A percentile compares a stretch with the other conserved stretches of the same genome.
Conservation (phyloP, 345 rosid genomes). For the Noccaea bulbosa region DNA sequence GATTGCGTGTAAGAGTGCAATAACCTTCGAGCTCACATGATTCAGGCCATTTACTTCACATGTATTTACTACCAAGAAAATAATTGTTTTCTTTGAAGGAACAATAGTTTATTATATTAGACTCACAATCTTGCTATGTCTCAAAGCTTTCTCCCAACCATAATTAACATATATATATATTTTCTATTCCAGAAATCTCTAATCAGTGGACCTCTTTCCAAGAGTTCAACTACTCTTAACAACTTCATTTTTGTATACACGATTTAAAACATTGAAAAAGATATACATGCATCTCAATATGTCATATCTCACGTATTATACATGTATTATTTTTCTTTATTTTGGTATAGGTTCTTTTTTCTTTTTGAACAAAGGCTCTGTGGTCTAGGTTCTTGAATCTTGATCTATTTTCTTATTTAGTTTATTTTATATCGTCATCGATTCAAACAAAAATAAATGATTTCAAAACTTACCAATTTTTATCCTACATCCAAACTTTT, state of each 20-base stretch:
- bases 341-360: background rate
- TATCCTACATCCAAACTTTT: no score
- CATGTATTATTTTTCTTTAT: background rate
- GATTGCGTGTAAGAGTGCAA: slow-evolving; percentile 19
- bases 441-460: no score
- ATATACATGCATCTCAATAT: background rate
- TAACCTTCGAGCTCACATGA: slow-evolving; percentile 17
- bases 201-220: slow-evolving; percentile 16
- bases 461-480: no score
- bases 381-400: background rate
- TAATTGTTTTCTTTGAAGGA: background rate
- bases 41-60: slow-evolving; percentile 19
- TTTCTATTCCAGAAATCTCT: slow-evolving; percentile 1
- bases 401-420: background rate
- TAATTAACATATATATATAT: background rate
- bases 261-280: background rate
- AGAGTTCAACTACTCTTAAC: slow-evolving; percentile 34
- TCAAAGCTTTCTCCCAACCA: slow-evolving; percentile 27
- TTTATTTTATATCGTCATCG: background rate
- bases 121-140: slow-evolving; percentile 16
- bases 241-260: slow-evolving; percentile 10
- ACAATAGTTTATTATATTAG: slow-evolving; percentile 20
- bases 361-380: background rate
- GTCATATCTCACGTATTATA: background rate
- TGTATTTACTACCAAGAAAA: slow-evolving; percentile 14